Percentiles rank a stretch among this genome's conserved stretches.
Conservation (phyloP, 179 eudicot genomes). For the Patellifolia procumbens region DNA sequence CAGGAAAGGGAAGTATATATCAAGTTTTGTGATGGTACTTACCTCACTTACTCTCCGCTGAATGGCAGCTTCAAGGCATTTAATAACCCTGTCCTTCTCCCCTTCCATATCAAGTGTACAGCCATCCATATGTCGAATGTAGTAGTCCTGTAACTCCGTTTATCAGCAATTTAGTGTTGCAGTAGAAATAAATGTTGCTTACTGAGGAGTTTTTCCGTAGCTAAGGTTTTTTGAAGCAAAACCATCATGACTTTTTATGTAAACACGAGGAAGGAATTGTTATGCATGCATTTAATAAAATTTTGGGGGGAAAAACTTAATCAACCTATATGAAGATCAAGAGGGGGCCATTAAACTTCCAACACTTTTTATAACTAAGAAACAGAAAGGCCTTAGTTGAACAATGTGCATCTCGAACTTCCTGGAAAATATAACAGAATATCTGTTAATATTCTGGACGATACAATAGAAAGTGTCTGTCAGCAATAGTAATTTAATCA, state of each 20-base stretch:
- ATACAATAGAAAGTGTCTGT: constrained; percentile 1
- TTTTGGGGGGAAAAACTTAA: background rate
- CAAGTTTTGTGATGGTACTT: background rate
- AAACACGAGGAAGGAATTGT: background rate
- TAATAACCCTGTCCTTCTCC: constrained; percentile 59
- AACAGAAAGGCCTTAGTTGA: constrained; percentile 39
- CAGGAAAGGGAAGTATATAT: background rate
- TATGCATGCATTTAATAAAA: constrained; percentile 9
- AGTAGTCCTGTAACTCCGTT: constrained; percentile 57
- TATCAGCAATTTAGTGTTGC: constrained; percentile 8
- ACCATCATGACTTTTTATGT: background rate
- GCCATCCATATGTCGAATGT: constrained; percentile 64
- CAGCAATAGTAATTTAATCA: background rate
- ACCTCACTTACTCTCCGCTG: constrained; percentile 66
- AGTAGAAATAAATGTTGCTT: background rate
- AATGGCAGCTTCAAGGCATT: constrained; percentile 77
- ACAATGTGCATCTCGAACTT: constrained; percentile 34
- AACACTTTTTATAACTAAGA: constrained; percentile 33
- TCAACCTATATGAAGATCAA: constrained; percentile 15
- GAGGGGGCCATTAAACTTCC: constrained; percentile 28
- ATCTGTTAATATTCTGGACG: constrained; percentile 27
- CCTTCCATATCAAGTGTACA: constrained; percentile 53
- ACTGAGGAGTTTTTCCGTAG: background rate
- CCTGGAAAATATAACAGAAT: constrained; percentile 40
- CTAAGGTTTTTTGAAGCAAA: constrained; percentile 16